A percentile compares a stretch with the other conserved stretches of the same genome.
These are phyloP conservation scores for Zizania palustris DNA, from an alignment of 202 grass and related monocot genomes.

Conservation along the genomic window DNA sequence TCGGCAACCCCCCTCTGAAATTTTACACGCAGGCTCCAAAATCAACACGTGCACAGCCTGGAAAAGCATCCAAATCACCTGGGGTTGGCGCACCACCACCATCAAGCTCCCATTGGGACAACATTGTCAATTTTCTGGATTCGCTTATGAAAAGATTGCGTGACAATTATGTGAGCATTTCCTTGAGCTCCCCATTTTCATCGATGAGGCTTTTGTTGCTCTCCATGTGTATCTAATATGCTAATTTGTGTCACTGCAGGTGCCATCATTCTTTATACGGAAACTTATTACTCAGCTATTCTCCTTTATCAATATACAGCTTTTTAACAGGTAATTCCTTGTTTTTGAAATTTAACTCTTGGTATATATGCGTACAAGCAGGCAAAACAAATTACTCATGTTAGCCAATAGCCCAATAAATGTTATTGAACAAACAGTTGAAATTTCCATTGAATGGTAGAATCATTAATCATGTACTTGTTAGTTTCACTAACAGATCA, in stretches of 20 bases:
- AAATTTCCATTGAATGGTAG: background rate
- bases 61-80: constrained; percentile 72
- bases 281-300: constrained; percentile 96
- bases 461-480: background rate
- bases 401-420: constrained; percentile 16
- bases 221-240: constrained; percentile 33
- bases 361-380: constrained; percentile 4
- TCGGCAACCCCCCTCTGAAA: constrained; percentile 18
- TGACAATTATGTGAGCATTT: constrained; percentile 72
- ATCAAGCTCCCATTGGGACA: constrained; percentile 76
- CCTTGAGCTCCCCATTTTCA: constrained; percentile 27
- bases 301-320: constrained; percentile 96
- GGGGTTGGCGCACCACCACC: constrained; percentile 54
- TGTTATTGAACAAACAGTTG: background rate
- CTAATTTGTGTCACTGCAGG: constrained; percentile 59
- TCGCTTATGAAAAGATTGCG: constrained; percentile 72
- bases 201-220: background rate
- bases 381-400: constrained; percentile 18
- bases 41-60: constrained; percentile 64
- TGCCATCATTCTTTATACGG: constrained; percentile 92
- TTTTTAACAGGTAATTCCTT: constrained; percentile 90
- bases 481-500: constrained; percentile 16
- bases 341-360: constrained; percentile 11
- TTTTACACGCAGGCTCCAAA: constrained; percentile 78
- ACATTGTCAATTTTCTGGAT: constrained; percentile 87